phyloP scores from a whole-genome alignment of 352 stramenopile species.

The Phytophthora parvispora region DNA sequence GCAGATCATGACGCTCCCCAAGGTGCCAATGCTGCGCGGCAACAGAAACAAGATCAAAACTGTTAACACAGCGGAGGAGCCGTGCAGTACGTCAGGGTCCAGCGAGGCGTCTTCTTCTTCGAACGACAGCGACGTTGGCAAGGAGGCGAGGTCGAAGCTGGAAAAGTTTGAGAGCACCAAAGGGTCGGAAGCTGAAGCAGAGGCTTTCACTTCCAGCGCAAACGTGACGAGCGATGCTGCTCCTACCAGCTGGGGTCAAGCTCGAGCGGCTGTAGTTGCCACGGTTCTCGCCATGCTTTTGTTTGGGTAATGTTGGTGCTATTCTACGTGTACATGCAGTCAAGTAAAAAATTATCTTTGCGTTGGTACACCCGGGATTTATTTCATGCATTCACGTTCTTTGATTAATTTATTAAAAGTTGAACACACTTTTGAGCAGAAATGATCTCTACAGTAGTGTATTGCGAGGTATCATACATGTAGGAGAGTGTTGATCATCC shows the following conservation, averaged over 20 bases:
- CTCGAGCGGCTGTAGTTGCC: background rate
- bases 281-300: conserved; percentile 1
- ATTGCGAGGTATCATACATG: no score
- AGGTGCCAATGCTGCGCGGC: conserved; percentile 8
- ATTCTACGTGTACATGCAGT: no score
- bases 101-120: background rate
- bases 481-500: no score
- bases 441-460: no score
- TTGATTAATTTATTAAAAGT: background rate
- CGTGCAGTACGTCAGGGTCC: background rate
- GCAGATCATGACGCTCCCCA: conserved; percentile 15
- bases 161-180: conserved; percentile 3
- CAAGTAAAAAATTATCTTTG: background rate
- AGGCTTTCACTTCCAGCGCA: conserved; percentile 8
- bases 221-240: conserved; percentile 6
- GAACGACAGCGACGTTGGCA: background rate
- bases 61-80: conserved; percentile 5
- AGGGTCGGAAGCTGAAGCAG: background rate
- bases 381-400: background rate
- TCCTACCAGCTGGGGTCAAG: background rate
- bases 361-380: background rate
- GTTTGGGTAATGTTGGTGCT: conserved; percentile 9
- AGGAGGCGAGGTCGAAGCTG: background rate
- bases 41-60: conserved; percentile 3
- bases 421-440: no score